Base-by-base conservation (phyloP, 164 flowering plant species). In the Stephania yunnanensis region DNA sequence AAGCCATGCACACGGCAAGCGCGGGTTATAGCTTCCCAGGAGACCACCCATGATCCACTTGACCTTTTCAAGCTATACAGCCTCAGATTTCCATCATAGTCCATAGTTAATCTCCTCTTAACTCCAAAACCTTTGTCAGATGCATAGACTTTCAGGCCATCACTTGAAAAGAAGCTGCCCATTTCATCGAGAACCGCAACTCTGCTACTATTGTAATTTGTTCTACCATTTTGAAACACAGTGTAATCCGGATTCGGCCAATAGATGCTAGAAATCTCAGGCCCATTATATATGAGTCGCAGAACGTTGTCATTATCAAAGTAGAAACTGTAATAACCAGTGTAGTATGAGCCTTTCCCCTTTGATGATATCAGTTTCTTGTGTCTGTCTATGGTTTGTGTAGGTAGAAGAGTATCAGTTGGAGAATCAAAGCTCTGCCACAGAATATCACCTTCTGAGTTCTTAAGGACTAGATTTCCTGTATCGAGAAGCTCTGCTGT, bases 11-110 rank as follows among this genome's bases (percentile, higher is more conserved):
- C 68, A 4, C 8, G 29, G 53, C 83, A 81, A 36, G 30, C 55
- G 42, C 72, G 20, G 46, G 36, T 7, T 0, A 73, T 53, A 52
- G 79, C 78, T 69, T 11, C 22, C 81, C 83, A 81, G 13, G 83
- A 53, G 69, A 78, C 25, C 19, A 7, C 36, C 83, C 83, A 81
- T 29, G 68, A 46, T 11, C 73, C 66, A 0, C 30, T 72, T n/a
- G 73, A 65, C 50, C 71, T 66, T 20, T 80, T 68, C 71, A 77
- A 68, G 61, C 78, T 80, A 66, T 80, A 77, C 4, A 80, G 77
- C 46, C 82, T 74, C 44, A 80, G 80, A 63, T 77, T 74, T 25
- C 80, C 82, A 46, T 80, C 80, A 58, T 61, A 71, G 53, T 74
- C 82, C 77, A 80, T 63, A 12, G 79, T 80, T 52, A 80, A 67